Percentiles rank a stretch among this genome's conserved stretches.
phyloP scores from a whole-genome alignment of 2,329 filamentous ascomycete species.

The Pseudogymnoascus sp. region DNA sequence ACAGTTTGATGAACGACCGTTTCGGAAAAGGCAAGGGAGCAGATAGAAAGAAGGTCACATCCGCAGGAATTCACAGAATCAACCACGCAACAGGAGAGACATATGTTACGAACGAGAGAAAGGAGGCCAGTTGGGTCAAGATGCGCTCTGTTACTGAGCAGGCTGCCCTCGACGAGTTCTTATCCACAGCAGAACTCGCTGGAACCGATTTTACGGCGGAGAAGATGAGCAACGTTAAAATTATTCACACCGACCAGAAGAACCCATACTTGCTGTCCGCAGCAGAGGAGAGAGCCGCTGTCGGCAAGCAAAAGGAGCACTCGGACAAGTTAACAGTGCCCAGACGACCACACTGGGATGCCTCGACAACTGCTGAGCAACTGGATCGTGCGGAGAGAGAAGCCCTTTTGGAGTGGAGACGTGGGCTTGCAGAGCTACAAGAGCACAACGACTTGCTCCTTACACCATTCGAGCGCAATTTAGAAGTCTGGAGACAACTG shows the following conservation, averaged over 20 bases:
- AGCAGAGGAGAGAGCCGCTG: slow-evolving; percentile 68
- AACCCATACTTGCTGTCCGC: slow-evolving; percentile 89
- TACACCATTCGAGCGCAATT: slow-evolving; percentile 94
- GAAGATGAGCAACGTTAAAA: slow-evolving; percentile 98
- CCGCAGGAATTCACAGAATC: slow-evolving; percentile 49
- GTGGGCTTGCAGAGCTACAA: slow-evolving; percentile 84
- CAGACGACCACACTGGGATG: slow-evolving; percentile 80
- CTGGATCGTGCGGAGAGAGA: slow-evolving; percentile 73
- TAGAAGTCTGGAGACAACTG: slow-evolving; percentile 95
- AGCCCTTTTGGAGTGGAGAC: slow-evolving; percentile 76
- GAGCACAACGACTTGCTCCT: slow-evolving; percentile 91
- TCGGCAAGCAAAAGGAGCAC: slow-evolving; percentile 78
- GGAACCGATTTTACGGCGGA: slow-evolving; percentile 98
- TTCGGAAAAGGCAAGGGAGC: slow-evolving; percentile 87
- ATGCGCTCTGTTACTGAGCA: slow-evolving; percentile 99
- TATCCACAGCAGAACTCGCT: slow-evolving; percentile 92
- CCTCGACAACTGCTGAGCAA: slow-evolving; percentile 72
- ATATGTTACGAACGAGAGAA: slow-evolving; percentile 84
- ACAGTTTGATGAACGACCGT: slow-evolving; percentile 96
- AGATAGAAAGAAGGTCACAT: slow-evolving; percentile 66
- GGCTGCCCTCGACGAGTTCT: slow-evolving; percentile 89
- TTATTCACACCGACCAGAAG: slow-evolving; percentile 92
- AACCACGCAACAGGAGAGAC: slow-evolving; percentile 74
- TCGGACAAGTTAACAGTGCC: slow-evolving; percentile 76
- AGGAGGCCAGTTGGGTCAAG: slow-evolving; percentile 95